Conservation (phyloP, 1,284 basidiomycete genomes). For the Boletus hoseneyae region DNA sequence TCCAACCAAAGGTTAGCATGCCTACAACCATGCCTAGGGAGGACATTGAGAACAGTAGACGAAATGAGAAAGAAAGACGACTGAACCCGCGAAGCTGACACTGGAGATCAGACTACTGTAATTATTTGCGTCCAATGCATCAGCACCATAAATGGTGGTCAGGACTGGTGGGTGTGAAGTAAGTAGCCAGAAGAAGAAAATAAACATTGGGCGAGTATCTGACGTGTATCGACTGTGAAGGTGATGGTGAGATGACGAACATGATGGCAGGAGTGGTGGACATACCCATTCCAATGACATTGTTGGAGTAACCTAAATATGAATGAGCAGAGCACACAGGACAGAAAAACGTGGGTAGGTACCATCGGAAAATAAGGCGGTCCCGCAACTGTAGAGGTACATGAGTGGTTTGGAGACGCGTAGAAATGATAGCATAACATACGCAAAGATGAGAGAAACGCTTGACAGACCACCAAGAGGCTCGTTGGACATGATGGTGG, state of each 20-base stretch:
- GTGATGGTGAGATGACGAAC: slow-evolving; percentile 4
- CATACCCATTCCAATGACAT: slow-evolving; percentile 71
- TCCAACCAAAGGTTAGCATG: slow-evolving; percentile 71
- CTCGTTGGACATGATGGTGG: slow-evolving; percentile 21
- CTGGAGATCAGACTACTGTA: slow-evolving; percentile 64
- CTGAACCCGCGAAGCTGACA: slow-evolving; percentile 68
- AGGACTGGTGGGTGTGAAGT: slow-evolving; percentile 45
- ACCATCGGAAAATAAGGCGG: slow-evolving; percentile 87
- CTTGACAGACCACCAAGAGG: slow-evolving; percentile 36
- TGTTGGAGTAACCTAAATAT: slow-evolving; percentile 72
- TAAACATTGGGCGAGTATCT: slow-evolving; percentile 23
- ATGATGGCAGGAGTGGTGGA: slow-evolving; percentile 12
- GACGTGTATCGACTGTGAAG: slow-evolving; percentile 49
- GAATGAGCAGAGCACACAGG: slow-evolving; percentile 1
- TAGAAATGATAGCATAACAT: slow-evolving; percentile 28
- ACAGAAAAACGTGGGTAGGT: slow-evolving; percentile 8
- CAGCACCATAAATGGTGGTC: slow-evolving; percentile 59
- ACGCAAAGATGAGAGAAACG: slow-evolving; percentile 80
- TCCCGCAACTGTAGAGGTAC: slow-evolving; percentile 58
- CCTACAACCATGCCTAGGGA: slow-evolving; percentile 64
- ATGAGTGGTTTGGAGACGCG: slow-evolving; percentile 2
- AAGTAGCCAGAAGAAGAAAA: neutral
- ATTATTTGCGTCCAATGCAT: slow-evolving; percentile 44
- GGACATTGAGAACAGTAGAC: slow-evolving; percentile 1
- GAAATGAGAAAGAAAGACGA: neutral